Evolutionary conservation across 352 stramenopile species (phyloP).

Genomic region (Pythium brachiatum): DNA sequence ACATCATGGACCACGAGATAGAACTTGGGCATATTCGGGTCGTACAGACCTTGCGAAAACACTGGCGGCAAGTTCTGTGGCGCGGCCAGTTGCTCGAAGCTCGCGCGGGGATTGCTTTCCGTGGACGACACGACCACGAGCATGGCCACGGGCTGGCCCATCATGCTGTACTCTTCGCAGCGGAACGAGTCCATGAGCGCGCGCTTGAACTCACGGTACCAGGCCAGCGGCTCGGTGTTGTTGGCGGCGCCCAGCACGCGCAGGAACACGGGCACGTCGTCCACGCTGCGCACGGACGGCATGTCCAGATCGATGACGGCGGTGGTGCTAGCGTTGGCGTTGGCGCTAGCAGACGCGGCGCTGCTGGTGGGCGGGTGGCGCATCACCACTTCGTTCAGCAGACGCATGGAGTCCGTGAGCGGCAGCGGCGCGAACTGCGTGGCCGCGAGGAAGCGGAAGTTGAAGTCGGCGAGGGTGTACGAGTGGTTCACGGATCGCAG

Average conservation of each 20-base stretch:
- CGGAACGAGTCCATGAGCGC: conserved; percentile 81
- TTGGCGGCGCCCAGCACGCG: conserved; percentile 46
- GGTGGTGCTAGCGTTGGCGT: conserved; percentile 19
- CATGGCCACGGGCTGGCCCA: conserved; percentile 72
- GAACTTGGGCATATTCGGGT: conserved; percentile 78
- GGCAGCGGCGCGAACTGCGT: conserved; percentile 47
- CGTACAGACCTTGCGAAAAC: conserved; percentile 79
- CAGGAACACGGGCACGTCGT: conserved; percentile 70
- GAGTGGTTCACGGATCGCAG: conserved; percentile 75
- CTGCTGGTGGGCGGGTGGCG: conserved; percentile 38
- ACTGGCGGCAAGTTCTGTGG: conserved; percentile 45
- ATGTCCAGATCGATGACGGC: conserved; percentile 58
- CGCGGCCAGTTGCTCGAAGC: conserved; percentile 63
- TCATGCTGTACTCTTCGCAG: conserved; percentile 76
- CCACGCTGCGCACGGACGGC: conserved; percentile 45
- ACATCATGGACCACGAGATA: conserved; percentile 89
- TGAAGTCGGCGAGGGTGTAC: conserved; percentile 58
- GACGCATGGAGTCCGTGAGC: conserved; percentile 46
- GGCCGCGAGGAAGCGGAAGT: conserved; percentile 71
- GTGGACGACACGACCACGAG: conserved; percentile 80
- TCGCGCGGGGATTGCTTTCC: conserved; percentile 71
- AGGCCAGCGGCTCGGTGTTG: conserved; percentile 59
- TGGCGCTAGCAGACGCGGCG: not conserved
- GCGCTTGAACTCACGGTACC: conserved; percentile 78
- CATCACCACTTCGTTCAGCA: conserved; percentile 66